Evolutionary conservation across 2,329 filamentous ascomycete species (phyloP), one percentile per base, ranked within the genome.

Genomic region (Dissoconium aciculare): DNA sequence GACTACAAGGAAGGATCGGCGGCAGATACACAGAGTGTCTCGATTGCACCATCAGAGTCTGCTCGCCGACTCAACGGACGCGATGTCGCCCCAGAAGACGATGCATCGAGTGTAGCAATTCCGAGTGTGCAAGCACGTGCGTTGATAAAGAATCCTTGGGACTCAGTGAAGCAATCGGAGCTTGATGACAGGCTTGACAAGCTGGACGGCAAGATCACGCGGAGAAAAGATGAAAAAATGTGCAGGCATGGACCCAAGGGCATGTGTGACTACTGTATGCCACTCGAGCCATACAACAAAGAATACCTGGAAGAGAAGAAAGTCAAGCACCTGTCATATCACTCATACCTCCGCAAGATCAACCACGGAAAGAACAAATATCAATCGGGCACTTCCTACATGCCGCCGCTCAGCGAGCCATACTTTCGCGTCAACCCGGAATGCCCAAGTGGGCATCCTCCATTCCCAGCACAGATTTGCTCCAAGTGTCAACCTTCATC

Each of bases 181-280:
- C 66, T 98, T 6, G 91, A 98, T 52, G 77, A 98, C 51, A 64
- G 69, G 33, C 62, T 98, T 50, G 89, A 98, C 56, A 82, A 73
- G 58, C 69, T 76, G 43, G 78, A 89, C 64, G 89, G 89, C 43
- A 98, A 93, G 61, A 93, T 94, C 30, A 62, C 72, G 12, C 67
- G 85, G 39, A 69, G 69, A 38, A 68, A 68, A 35, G 82, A 92
- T 53, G 54, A 60, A 35, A 81, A 80, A 52, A 89, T 98, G 84
- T 98, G 89, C 61, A 77, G 82, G 39, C 89, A 98, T 54, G 87
- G 87, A 1, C 76, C 79, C 30, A 95, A 93, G 59, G 89, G 89
- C 54, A 98, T 98, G 89, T 98, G 89, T 57, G 89, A 98, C 59
- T 91, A 94, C 59, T 98, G 89, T 61, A 92, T 92, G 72, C 91